Evolutionary conservation across 2,329 filamentous ascomycete species (phyloP), one percentile per base, ranked within the genome.

Genomic region (Aspergillus chevalieri): DNA sequence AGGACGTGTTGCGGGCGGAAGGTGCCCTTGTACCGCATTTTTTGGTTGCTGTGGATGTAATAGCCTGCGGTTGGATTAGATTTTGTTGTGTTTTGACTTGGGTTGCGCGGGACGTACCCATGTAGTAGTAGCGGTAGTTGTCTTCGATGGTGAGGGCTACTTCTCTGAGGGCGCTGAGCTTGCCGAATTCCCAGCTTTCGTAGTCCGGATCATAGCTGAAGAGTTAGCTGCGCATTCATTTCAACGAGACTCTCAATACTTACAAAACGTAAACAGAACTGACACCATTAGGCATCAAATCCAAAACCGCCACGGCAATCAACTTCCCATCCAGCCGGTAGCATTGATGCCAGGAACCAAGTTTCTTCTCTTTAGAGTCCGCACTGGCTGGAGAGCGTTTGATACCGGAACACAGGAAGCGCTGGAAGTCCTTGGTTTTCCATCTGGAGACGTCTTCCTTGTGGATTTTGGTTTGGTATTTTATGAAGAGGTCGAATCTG

Each of bases 121-220:
- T 84, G 66, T 84, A 84, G 62, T 85, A 85, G 63, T 79, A 83
- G 48, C 75, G 61, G 55, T 84, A 83, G 0, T 67, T 69, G 4
- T 68, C 74, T 57, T 84, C 80, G 1, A 76, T 54, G 0, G 80
- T 72, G 22, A 85, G 68, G 1, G 75, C 73, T 22, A 81, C 77
- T 60, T 85, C 82, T 47, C 80, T 71, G 57, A 85, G 63, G 4
- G 82, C 82, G 54, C 78, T 82, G 44, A 84, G 63, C 61, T 85
- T 85, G 4, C 82, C 82, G 57, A 84, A 79, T 49, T 79, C 78
- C 75, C 76, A 84, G 44, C 78, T 71, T 53, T 78, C 78, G 57
- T 79, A 81, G 49, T 81, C 78, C 8, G 75, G 76, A 57, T 84
- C 80, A 61, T 85, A 85, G 53, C 74, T 77, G 47, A 1, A 44